Base-by-base conservation (phyloP, 768 basidiomycete species). In the Tubosaeta sp. region DNA sequence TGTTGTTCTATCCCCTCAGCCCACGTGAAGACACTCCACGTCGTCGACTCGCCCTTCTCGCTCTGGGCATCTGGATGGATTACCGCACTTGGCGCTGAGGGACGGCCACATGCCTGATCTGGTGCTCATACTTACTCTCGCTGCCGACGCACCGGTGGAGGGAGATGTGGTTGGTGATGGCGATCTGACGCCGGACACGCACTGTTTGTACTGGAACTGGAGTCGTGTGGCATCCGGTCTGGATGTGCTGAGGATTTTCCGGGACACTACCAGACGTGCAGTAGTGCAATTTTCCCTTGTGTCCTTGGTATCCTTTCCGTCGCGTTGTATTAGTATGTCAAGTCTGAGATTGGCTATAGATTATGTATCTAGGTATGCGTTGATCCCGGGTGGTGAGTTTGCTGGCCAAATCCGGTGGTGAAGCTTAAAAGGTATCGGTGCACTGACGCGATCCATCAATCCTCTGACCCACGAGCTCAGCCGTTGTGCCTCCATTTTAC, bases 401-500 rank as follows among this genome's bases (percentile, higher is more conserved):
- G 22, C 22, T 22, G 22, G 22, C 22, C 22, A 22, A 22, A 22
- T 22, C 22, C 22, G 22, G 22, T 22, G 22, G 22, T 22, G 22
- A 22, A 22, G 22, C 22, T 22, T 29, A 29, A 4, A 10, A n/a
- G 37, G 37, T 46, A 50, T 53, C 56, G 66, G 41, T 0, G 32
- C 59, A 12, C 72, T 84, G 7, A 87, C 81, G 54, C 83, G 79
- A 61, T 88, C 84, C 55, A 88, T 62, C 61, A 95, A 65, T 3
- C 83, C 86, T 62, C 80, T 81, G 29, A 94, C 83, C 35, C 86
- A 75, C 54, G 79, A 74, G 55, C 80, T 82, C 63, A 95, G 64
- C 51, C 77, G 76, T 67, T 90, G 88, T 8, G 80, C 90, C 69
- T 91, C 83, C 75, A 80, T 69, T 71, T 84, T 86, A 54, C 86